phyloP scores from a whole-genome alignment of 2,329 filamentous ascomycete species.

The Diaporthe citriasiana region DNA sequence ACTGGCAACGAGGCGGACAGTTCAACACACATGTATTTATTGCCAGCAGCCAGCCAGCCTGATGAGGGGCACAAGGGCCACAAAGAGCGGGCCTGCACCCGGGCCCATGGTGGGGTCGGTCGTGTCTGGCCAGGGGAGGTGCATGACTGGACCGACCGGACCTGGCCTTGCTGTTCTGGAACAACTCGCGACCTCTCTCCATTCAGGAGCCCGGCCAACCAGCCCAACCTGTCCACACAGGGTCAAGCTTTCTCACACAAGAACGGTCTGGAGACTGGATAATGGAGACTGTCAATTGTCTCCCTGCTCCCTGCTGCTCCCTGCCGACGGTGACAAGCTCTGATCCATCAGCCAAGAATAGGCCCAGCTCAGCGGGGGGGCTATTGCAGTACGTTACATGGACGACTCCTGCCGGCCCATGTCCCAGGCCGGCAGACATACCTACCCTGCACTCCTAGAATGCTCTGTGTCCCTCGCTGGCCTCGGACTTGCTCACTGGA shows the following conservation, averaged over 20 bases:
- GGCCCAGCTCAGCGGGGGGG: background rate
- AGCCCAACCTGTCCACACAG: slow-evolving; percentile 4
- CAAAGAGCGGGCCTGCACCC: slow-evolving; percentile 26
- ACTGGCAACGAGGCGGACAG: slow-evolving; percentile 37
- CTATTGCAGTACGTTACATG: background rate
- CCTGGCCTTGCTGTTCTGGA: slow-evolving; percentile 38
- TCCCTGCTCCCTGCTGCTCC: slow-evolving; percentile 17
- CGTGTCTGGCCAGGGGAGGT: slow-evolving; percentile 23
- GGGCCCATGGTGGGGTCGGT: slow-evolving; percentile 23
- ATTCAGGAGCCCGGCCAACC: background rate
- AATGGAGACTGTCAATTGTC: background rate
- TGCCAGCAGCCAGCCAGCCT: slow-evolving; percentile 39
- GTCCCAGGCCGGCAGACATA: background rate
- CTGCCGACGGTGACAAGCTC: slow-evolving; percentile 30
- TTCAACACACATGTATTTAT: slow-evolving; percentile 41
- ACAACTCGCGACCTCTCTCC: slow-evolving; percentile 26
- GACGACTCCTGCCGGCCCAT: slow-evolving; percentile 15
- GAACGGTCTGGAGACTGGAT: slow-evolving; percentile 19
- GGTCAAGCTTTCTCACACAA: slow-evolving; percentile 10
- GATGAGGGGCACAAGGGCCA: slow-evolving; percentile 40
- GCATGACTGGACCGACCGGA: slow-evolving; percentile 39
- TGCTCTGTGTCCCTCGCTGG: background rate
- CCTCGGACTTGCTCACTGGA: background rate
- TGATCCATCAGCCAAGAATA: slow-evolving; percentile 26
- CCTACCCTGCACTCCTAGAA: background rate